Conservation (phyloP, 2,329 filamentous ascomycete species). For the Thielaviopsis euricoi region DNA sequence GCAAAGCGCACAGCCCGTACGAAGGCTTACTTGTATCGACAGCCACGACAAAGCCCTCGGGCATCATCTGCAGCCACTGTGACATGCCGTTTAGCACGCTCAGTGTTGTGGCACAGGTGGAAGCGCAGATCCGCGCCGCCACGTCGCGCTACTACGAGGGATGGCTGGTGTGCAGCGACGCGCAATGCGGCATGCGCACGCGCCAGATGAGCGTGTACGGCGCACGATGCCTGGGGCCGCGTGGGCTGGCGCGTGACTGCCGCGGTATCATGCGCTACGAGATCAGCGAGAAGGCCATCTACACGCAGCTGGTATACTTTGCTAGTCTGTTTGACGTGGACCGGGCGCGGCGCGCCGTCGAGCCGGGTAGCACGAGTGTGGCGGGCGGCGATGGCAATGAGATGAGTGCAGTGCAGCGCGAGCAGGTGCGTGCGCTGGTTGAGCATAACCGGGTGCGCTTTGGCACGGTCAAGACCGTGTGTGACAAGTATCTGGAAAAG, state of each 20-base stretch:
- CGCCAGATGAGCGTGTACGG: constrained; percentile 90
- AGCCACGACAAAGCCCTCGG: constrained; percentile 51
- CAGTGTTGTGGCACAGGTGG: constrained; percentile 70
- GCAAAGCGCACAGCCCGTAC: constrained; percentile 56
- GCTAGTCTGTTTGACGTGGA: constrained; percentile 78
- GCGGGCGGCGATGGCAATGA: constrained; percentile 17
- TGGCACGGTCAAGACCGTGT: constrained; percentile 54
- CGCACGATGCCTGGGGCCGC: constrained; percentile 72
- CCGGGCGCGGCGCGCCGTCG: constrained; percentile 44
- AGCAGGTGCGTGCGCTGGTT: constrained; percentile 53
- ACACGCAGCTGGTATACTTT: constrained; percentile 89
- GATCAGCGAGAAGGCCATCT: constrained; percentile 73
- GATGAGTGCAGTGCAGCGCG: constrained; percentile 35
- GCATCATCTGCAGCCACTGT: constrained; percentile 61
- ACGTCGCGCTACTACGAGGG: constrained; percentile 81
- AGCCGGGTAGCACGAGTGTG: constrained; percentile 15
- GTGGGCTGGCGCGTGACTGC: constrained; percentile 71
- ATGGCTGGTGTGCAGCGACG: constrained; percentile 81
- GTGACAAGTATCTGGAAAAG: constrained; percentile 74
- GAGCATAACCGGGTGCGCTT: constrained; percentile 75
- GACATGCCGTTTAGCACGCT: constrained; percentile 48
- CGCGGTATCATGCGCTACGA: constrained; percentile 78
- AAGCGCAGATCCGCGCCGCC: constrained; percentile 63
- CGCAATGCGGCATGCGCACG: constrained; percentile 71
- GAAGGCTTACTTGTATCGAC: constrained; percentile 51